These are phyloP conservation scores for Solanum boliviense DNA, from an alignment of 257 asterid genomes.

Conservation along the genomic window DNA sequence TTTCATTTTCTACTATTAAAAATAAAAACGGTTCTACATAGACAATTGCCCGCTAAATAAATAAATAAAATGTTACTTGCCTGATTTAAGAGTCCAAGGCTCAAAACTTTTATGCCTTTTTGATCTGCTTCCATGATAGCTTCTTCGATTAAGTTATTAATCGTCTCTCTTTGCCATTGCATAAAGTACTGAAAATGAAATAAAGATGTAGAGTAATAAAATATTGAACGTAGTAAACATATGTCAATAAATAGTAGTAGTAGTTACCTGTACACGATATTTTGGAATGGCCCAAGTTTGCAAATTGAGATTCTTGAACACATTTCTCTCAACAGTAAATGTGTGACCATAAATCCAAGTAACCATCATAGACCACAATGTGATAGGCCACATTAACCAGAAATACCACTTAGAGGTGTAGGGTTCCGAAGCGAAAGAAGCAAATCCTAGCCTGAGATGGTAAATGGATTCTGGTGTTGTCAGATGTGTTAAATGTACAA, in stretches of 20 bases:
- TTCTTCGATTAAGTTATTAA: neutral
- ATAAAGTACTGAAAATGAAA: constrained; percentile 14
- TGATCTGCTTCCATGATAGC: constrained; percentile 18
- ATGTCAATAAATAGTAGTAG: neutral
- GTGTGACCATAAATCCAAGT: constrained; percentile 48
- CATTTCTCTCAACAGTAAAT: constrained; percentile 54
- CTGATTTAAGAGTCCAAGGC: constrained; percentile 4
- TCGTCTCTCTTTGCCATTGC: neutral
- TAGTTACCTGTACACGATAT: constrained; percentile 50
- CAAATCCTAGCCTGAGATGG: constrained; percentile 67
- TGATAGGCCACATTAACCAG: constrained; percentile 77
- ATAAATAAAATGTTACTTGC: neutral
- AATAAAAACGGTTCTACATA: too few species aligned
- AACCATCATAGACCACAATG: constrained; percentile 57
- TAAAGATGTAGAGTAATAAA: neutral
- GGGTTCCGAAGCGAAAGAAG: constrained; percentile 60
- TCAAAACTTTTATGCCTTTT: constrained; percentile 27
- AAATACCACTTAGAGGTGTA: constrained; percentile 48
- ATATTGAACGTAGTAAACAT: neutral
- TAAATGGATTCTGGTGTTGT: constrained; percentile 71
- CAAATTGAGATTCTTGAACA: constrained; percentile 45
- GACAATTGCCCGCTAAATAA: too few species aligned
- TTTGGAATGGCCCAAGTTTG: constrained; percentile 79
- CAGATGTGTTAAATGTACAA: constrained; percentile 67
- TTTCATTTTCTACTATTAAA: too few species aligned